Conservation (phyloP, 495 filamentous ascomycete species). For the Diplogelasinospora grovesii region DNA sequence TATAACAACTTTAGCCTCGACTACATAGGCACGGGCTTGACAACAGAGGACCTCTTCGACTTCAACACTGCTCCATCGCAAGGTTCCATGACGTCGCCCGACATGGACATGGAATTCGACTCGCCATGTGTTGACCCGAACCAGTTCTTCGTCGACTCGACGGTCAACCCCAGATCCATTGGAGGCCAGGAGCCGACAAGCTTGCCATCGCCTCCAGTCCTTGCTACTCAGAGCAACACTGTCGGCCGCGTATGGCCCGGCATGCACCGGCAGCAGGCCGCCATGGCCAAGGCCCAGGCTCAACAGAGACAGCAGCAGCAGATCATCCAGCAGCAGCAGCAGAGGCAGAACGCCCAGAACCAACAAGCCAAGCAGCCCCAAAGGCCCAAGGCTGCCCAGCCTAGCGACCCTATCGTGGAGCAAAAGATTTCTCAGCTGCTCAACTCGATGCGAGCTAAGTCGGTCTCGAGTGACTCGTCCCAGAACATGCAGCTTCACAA, state of each 20-base stretch:
- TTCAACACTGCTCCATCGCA: slow-evolving; percentile 51
- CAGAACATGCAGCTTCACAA: slow-evolving; percentile 48
- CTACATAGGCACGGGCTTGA: slow-evolving; percentile 47
- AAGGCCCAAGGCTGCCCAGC: slow-evolving; percentile 40
- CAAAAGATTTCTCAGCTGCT: slow-evolving; percentile 81
- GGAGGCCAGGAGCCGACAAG: slow-evolving; percentile 46
- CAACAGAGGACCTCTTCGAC: slow-evolving; percentile 44
- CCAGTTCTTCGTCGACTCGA: slow-evolving; percentile 51
- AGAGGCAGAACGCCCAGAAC: slow-evolving; percentile 23
- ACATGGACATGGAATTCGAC: slow-evolving; percentile 61
- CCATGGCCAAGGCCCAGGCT: slow-evolving; percentile 66
- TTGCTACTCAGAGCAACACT: slow-evolving; percentile 43
- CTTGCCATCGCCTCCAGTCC: slow-evolving; percentile 25
- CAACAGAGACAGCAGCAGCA: slow-evolving; percentile 58
- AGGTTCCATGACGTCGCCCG: slow-evolving; percentile 38
- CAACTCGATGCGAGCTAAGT: slow-evolving; percentile 70
- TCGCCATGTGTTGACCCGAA: slow-evolving; percentile 41
- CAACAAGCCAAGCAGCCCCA: slow-evolving; percentile 33
- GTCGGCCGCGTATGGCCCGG: slow-evolving; percentile 76
- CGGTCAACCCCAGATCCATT: slow-evolving; percentile 64
- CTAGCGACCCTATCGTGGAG: slow-evolving; percentile 63
- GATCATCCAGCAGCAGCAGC: slow-evolving; percentile 21
- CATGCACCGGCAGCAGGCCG: slow-evolving; percentile 70
- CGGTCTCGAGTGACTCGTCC: slow-evolving; percentile 44
- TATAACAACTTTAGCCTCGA: slow-evolving; percentile 44